These are phyloP conservation scores for Acer negundo DNA, from an alignment of 345 rosid species.

Conservation along the genomic window DNA sequence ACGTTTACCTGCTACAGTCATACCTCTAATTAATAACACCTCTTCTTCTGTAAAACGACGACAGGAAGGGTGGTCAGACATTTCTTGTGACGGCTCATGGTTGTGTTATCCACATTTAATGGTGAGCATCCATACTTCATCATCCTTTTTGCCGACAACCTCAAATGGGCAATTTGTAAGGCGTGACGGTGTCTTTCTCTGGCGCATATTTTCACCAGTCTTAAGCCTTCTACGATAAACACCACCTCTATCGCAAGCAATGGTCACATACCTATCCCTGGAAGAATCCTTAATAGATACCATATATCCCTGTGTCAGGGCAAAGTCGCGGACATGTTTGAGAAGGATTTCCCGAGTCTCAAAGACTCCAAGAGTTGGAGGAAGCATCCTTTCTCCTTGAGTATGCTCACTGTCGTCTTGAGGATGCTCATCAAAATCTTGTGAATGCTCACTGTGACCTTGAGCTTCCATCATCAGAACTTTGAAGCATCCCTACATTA, in stretches of 20 bases:
- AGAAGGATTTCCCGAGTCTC: conserved; percentile 15
- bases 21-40: conserved; percentile 7
- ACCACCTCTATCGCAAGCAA: conserved; percentile 14
- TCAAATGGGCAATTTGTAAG: conserved; percentile 16
- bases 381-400: conserved; percentile 14
- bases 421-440: background rate
- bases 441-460: background rate
- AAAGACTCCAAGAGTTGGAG: conserved; percentile 11
- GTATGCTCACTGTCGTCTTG: conserved; percentile 3
- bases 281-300: conserved; percentile 15
- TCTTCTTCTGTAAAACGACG: conserved; percentile 9
- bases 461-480: conserved; percentile 15
- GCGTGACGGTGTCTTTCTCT: background rate
- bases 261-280: conserved; percentile 11
- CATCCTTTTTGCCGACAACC: conserved; percentile 13
- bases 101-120: conserved; percentile 11
- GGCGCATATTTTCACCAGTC: conserved; percentile 8
- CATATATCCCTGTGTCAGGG: conserved; percentile 11
- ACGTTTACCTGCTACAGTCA: conserved; percentile 10
- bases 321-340: conserved; percentile 15
- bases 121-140: conserved; percentile 1
- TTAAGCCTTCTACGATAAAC: conserved; percentile 12
- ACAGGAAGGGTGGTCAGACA: conserved; percentile 12
- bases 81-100: conserved; percentile 11
- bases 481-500: background rate